phyloP scores from a whole-genome alignment of 2,329 filamentous ascomycete genomes.

The Xylariaceae sp. region DNA sequence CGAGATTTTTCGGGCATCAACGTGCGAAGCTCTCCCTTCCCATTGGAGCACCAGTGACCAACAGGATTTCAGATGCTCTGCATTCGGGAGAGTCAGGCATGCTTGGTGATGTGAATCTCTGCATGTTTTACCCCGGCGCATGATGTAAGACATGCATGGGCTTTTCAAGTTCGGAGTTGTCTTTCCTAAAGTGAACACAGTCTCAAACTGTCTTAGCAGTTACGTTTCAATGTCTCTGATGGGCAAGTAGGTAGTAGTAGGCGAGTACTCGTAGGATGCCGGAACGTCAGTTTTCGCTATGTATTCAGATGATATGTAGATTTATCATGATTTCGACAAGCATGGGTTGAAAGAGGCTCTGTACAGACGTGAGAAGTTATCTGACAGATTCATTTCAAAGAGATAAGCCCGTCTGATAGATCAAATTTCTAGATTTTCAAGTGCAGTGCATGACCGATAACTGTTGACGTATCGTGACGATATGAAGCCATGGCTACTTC shows the following conservation, averaged over 20 bases:
- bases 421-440: background rate
- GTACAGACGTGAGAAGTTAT: too few species aligned
- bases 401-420: background rate
- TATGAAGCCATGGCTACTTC: background rate
- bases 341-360: too few species aligned
- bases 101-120: background rate
- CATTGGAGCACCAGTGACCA: background rate
- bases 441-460: background rate
- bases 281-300: background rate
- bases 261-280: background rate
- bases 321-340: too few species aligned
- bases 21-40: background rate
- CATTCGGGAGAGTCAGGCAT: background rate
- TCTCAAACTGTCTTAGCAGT: background rate
- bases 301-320: too few species aligned
- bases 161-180: background rate
- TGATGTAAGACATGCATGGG: background rate
- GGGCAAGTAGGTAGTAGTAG: background rate
- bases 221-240: background rate
- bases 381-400: too few species aligned
- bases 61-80: background rate
- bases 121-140: background rate
- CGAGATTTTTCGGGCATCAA: background rate
- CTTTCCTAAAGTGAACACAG: too few species aligned
- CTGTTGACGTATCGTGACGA: background rate